Percentiles rank a stretch among this genome's conserved stretches.
Evolutionary conservation across 192 early-diverging fungal genomes (phyloP).

Genomic region (Coemansia sp.): DNA sequence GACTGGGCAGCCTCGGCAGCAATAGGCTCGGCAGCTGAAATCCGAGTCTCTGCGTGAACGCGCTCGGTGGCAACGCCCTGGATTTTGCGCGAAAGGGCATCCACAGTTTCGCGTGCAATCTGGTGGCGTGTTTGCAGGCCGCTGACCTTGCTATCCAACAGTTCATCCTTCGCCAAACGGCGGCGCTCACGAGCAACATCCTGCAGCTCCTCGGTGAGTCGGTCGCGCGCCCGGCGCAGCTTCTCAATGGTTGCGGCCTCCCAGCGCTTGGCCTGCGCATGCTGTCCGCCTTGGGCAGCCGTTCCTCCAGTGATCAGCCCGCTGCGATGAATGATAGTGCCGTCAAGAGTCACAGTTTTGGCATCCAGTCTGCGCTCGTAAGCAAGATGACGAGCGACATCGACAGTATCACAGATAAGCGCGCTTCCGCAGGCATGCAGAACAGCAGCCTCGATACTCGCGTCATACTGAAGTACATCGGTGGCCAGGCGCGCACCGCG

Average conservation of each 20-base stretch:
- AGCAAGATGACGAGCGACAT: constrained; percentile 81
- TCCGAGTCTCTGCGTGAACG: constrained; percentile 49
- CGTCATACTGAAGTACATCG: constrained; percentile 88
- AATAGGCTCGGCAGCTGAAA: constrained; percentile 26
- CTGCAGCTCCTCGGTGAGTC: constrained; percentile 70
- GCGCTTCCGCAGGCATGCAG: constrained; percentile 91
- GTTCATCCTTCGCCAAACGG: constrained; percentile 66
- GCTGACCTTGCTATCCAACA: constrained; percentile 59
- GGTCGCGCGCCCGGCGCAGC: constrained; percentile 69
- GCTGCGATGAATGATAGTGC: constrained; percentile 92
- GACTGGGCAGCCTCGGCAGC: constrained; percentile 40
- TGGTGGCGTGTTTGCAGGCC: constrained; percentile 63
- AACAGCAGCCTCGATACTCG: constrained; percentile 74
- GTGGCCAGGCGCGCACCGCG: constrained; percentile 89
- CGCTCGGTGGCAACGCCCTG: constrained; percentile 65
- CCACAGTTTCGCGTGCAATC: constrained; percentile 63
- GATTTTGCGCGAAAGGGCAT: constrained; percentile 58
- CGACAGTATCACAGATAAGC: constrained; percentile 87
- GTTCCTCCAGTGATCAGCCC: constrained; percentile 93
- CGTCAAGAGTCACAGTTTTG: constrained; percentile 92
- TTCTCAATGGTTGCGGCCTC: constrained; percentile 87
- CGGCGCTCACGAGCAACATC: constrained; percentile 71
- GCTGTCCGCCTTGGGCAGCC: constrained; percentile 41
- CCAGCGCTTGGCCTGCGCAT: constrained; percentile 68
- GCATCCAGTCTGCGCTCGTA: constrained; percentile 83